These are phyloP conservation scores for Fomitopsis serialis DNA, from an alignment of 768 basidiomycete species.

Conservation along the genomic window DNA sequence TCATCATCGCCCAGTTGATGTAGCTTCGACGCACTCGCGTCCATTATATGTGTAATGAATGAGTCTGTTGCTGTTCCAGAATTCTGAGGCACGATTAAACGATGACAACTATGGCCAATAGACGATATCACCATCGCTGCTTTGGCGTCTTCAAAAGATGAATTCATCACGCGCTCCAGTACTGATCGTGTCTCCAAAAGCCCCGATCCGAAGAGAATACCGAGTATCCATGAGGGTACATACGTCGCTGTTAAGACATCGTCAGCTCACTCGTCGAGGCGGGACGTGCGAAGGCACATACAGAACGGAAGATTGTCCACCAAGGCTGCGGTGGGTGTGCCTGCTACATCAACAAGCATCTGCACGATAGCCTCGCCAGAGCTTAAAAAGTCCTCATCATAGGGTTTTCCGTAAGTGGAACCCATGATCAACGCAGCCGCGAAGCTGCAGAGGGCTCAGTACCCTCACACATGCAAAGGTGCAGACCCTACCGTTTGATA, in stretches of 20 bases:
- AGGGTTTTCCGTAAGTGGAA: slow-evolving; percentile 25
- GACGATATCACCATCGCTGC: too few species aligned
- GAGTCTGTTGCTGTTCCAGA: too few species aligned
- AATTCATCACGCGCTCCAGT: too few species aligned
- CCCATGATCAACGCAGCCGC: slow-evolving; percentile 25
- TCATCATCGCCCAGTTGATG: too few species aligned
- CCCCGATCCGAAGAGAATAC: too few species aligned
- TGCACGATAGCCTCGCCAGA: neutral
- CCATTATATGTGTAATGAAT: too few species aligned
- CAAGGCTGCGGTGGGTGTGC: slow-evolving; percentile 23
- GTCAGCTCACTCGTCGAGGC: neutral
- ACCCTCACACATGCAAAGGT: neutral
- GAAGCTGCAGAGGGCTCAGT: slow-evolving; percentile 15
- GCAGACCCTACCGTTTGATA: slow-evolving; percentile 1
- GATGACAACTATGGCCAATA: too few species aligned
- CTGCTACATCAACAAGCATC: slow-evolving; percentile 3
- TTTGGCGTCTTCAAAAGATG: too few species aligned
- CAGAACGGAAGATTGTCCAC: slow-evolving; percentile 28
- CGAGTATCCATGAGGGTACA: too few species aligned
- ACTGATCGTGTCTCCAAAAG: too few species aligned
- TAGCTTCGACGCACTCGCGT: too few species aligned
- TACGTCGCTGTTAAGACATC: neutral
- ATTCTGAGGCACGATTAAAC: too few species aligned
- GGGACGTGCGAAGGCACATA: slow-evolving; percentile 15
- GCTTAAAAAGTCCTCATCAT: slow-evolving; percentile 23